Conservation (phyloP, 192 early-diverging fungal genomes). For the Backusella psychrophila region DNA sequence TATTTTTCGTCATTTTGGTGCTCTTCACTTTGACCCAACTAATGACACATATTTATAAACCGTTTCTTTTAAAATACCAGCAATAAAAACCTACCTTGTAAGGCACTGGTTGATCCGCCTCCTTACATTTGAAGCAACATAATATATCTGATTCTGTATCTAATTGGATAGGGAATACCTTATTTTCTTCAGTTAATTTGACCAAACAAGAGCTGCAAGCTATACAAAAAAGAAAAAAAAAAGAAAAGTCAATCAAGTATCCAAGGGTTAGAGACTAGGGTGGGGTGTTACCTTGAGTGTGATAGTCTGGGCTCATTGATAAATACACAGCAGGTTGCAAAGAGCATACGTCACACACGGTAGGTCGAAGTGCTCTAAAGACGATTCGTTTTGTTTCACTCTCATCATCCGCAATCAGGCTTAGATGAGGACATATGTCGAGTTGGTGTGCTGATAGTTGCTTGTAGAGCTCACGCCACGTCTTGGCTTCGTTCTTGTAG, state of each 20-base stretch:
- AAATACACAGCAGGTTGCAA: constrained; percentile 5
- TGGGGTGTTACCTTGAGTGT: constrained; percentile 15
- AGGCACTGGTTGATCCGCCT: background rate
- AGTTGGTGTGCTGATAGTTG: background rate
- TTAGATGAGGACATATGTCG: constrained; percentile 20
- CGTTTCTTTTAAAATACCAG: background rate
- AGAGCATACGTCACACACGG: constrained; percentile 14
- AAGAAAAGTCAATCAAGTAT: background rate
- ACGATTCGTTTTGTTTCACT: constrained; percentile 4
- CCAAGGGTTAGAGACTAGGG: background rate
- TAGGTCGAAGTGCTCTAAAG: background rate
- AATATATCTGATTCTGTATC: constrained; percentile 6
- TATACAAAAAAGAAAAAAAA: background rate
- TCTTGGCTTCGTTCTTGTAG: constrained; percentile 20
- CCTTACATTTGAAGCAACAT: constrained; percentile 12
- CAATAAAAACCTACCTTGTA: background rate
- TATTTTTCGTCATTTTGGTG: background rate
- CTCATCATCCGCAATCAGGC: constrained; percentile 2
- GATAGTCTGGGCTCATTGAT: background rate
- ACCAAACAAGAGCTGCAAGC: constrained; percentile 12
- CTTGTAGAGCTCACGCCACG: constrained; percentile 22
- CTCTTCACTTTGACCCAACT: background rate
- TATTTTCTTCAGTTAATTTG: background rate
- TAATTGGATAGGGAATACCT: constrained; percentile 14
- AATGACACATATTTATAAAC: background rate